Conservation (phyloP, 257 asterid species). For the Asclepias syriaca region DNA sequence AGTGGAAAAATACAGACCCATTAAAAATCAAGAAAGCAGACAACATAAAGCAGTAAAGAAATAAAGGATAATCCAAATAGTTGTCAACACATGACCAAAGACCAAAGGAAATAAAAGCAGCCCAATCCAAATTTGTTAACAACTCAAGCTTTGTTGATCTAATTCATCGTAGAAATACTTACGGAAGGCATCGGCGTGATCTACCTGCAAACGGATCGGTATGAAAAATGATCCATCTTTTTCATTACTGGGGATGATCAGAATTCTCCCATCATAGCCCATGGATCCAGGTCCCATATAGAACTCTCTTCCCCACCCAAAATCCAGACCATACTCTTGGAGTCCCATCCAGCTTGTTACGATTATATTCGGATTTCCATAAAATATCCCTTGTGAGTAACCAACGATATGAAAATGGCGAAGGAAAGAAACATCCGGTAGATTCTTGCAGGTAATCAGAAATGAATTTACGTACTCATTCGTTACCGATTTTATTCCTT, state of each 20-base stretch:
- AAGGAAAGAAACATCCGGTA: conserved; percentile 7
- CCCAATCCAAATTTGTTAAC: no score
- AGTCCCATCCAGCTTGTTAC: conserved; percentile 23
- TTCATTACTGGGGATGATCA: conserved; percentile 7
- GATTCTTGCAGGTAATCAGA: conserved; percentile 4
- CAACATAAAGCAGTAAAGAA: no score
- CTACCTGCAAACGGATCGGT: background rate
- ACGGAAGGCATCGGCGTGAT: background rate
- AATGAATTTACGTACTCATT: conserved; percentile 20
- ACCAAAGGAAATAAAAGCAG: no score
- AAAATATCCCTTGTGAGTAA: conserved; percentile 13
- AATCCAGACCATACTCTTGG: conserved; percentile 10
- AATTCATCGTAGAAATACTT: background rate
- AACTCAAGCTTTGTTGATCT: background rate
- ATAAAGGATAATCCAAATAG: no score
- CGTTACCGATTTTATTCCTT: conserved; percentile 2
- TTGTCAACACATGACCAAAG: no score
- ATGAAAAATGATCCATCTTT: conserved; percentile 19
- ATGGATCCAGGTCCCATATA: conserved; percentile 23
- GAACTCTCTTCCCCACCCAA: conserved; percentile 30
- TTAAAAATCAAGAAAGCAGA: no score
- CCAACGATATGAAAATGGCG: conserved; percentile 16
- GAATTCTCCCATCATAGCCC: conserved; percentile 17
- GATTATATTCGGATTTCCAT: conserved; percentile 23
- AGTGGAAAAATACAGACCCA: no score